These are phyloP conservation scores for Stereocaulon alpinum DNA, from an alignment of 495 filamentous ascomycete species.

Conservation along the genomic window DNA sequence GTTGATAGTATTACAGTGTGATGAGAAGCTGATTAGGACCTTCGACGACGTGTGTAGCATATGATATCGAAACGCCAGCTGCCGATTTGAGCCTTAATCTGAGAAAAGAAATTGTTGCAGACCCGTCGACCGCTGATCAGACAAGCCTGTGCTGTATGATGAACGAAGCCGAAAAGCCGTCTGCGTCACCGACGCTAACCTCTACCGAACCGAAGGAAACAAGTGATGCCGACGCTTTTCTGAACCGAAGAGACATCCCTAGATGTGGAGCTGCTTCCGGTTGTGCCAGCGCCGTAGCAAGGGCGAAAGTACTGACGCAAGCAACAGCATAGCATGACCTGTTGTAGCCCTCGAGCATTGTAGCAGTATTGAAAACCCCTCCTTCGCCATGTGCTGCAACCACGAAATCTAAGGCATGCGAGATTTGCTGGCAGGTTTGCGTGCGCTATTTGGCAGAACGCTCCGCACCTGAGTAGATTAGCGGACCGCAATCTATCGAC, in stretches of 20 bases:
- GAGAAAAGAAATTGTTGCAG: conserved; percentile 13
- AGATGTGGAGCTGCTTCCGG: conserved; percentile 12
- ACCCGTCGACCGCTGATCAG: conserved; percentile 11
- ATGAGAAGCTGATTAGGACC: conserved; percentile 22
- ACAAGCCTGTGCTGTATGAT: conserved; percentile 13
- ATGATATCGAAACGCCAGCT: conserved; percentile 11
- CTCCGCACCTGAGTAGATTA: conserved; percentile 26
- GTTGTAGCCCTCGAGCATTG: conserved; percentile 14
- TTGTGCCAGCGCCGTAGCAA: conserved; percentile 8
- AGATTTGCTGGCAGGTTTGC: conserved; percentile 18
- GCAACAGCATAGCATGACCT: conserved; percentile 6
- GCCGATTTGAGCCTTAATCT: conserved; percentile 15
- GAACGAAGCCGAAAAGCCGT: conserved; percentile 15
- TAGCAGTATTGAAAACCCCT: conserved; percentile 4
- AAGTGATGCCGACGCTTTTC: conserved; percentile 18
- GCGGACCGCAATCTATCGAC: conserved; percentile 21
- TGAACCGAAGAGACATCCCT: conserved; percentile 18
- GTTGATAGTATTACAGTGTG: conserved; percentile 23
- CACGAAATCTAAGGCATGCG: conserved; percentile 4
- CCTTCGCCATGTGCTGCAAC: conserved; percentile 5
- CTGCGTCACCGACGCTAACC: conserved; percentile 14
- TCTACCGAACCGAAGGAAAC: conserved; percentile 18
- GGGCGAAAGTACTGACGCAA: conserved; percentile 15
- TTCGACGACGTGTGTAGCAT: conserved; percentile 8
- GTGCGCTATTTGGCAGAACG: conserved; percentile 26